phyloP scores from a whole-genome alignment of 2,329 filamentous ascomycete genomes.

The Nigrospora sphaerica region DNA sequence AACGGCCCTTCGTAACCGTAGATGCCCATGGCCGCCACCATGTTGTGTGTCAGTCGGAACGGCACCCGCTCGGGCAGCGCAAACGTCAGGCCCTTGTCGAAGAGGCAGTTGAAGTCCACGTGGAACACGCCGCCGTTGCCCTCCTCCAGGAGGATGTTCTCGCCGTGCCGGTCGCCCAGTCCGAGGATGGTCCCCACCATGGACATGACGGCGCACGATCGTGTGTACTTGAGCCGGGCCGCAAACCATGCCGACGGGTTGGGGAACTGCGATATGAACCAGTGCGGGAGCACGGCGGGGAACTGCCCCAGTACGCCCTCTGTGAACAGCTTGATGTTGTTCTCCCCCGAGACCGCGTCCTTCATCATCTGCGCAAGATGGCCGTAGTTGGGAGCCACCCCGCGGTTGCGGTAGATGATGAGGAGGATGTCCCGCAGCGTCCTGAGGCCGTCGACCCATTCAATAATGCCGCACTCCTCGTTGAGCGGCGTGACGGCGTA shows the following conservation, averaged over 20 bases:
- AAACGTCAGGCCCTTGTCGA: conserved; percentile 95
- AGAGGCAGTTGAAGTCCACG: conserved; percentile 99
- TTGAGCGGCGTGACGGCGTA: conserved; percentile 96
- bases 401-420: conserved; percentile 67
- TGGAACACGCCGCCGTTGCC: conserved; percentile 91
- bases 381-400: conserved; percentile 62
- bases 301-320: conserved; percentile 59
- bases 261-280: conserved; percentile 94
- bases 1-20: conserved; percentile 94
- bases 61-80: conserved; percentile 91
- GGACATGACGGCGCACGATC: conserved; percentile 97
- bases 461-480: conserved; percentile 94
- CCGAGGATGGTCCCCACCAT: conserved; percentile 95
- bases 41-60: conserved; percentile 96
- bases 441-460: conserved; percentile 96
- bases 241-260: conserved; percentile 90
- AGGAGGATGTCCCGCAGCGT: conserved; percentile 88
- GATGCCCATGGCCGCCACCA: conserved; percentile 94
- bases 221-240: conserved; percentile 80
- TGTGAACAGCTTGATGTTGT: conserved; percentile 65
- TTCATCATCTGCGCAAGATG: conserved; percentile 59
- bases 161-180: conserved; percentile 89
- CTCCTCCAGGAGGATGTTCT: conserved; percentile 94
- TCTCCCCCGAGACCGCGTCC: conserved; percentile 48
- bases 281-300: conserved; percentile 78